Base-by-base conservation (phyloP, 768 basidiomycete species). In the Kwoniella sp. region DNA sequence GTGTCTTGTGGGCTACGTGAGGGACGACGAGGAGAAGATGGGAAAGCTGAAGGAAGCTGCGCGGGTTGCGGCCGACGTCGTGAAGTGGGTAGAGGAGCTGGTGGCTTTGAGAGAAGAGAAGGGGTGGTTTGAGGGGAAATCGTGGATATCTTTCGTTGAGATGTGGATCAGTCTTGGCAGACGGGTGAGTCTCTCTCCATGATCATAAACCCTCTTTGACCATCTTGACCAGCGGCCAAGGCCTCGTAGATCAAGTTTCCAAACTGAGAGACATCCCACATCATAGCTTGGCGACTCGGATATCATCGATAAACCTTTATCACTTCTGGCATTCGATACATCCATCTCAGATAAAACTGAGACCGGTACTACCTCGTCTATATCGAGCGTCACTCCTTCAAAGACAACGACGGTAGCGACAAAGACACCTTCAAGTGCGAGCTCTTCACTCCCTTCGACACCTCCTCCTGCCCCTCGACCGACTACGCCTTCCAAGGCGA, bases 81-180 rank as follows among this genome's bases (percentile, higher is more conserved):
- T 70, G 1, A 63, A 54, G 17, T 73, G 66, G 70, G 59, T 64
- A 8, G 67, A 72, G 36, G 22, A 26, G 6, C 44, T 67, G 47
- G 60, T 68, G 0, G 25, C 15, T 24, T 17, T 2, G 9, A 49
- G 66, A 17, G 51, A 46, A 1, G 71, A 65, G 36, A 56, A 60
- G 19, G 57, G 19, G 6, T 77, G 75, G 75, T 69, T 68, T 46
- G 22, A 49, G 22, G 73, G 75, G 4, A 63, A 53, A 49, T 63
- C 60, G 24, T 80, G 76, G 77, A 30, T 61, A 21, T 60, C 37
- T 2, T 48, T 79, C 22, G 50, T 71, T 60, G 73, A 77, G 36
- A 52, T 74, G 27, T 76, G 76, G 78, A 65, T 73, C 13, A 64
- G 63, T 29, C 22, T 79, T 6, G 76, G 70, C 2, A 60, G 76